Evolutionary conservation across 179 eudicot species (phyloP).

Genomic region (Silene vulgaris): DNA sequence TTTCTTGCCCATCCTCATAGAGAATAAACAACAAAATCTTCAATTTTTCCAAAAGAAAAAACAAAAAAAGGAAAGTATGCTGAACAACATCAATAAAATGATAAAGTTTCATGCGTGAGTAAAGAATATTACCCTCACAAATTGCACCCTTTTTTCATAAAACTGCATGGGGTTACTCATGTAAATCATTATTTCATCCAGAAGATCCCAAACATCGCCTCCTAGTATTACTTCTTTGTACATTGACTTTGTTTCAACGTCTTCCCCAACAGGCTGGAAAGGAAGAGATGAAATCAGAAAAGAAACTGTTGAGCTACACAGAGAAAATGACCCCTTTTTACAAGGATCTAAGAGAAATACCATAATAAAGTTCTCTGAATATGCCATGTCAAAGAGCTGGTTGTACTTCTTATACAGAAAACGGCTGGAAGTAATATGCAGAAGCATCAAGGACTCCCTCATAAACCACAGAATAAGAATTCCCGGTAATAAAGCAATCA

Average conservation of each 20-base stretch:
- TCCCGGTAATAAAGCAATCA: constrained; percentile 74
- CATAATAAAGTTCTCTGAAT: constrained; percentile 77
- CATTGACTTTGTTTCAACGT: constrained; percentile 65
- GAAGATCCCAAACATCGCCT: constrained; percentile 94
- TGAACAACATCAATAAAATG: constrained; percentile 7
- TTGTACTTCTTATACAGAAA: constrained; percentile 68
- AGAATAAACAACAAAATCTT: background rate
- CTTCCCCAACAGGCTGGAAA: constrained; percentile 68
- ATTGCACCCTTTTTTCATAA: constrained; percentile 71
- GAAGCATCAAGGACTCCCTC: constrained; percentile 72
- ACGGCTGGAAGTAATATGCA: constrained; percentile 56
- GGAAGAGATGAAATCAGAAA: constrained; percentile 23
- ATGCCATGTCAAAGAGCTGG: constrained; percentile 80
- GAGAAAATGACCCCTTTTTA: background rate
- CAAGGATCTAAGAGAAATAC: constrained; percentile 32
- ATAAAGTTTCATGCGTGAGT: constrained; percentile 8
- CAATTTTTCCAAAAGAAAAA: background rate
- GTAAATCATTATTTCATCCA: constrained; percentile 83
- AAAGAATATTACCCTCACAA: constrained; percentile 63
- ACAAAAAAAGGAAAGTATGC: background rate
- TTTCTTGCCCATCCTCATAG: constrained; percentile 2
- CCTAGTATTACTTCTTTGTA: constrained; percentile 80
- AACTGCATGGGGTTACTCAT: constrained; percentile 89
- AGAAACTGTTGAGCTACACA: constrained; percentile 3
- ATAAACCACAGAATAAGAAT: constrained; percentile 74